A percentile compares a stretch with the other conserved stretches of the same genome.
Evolutionary conservation across 2,329 filamentous ascomycete species (phyloP).

Genomic region (Colletotrichum liaoningense): DNA sequence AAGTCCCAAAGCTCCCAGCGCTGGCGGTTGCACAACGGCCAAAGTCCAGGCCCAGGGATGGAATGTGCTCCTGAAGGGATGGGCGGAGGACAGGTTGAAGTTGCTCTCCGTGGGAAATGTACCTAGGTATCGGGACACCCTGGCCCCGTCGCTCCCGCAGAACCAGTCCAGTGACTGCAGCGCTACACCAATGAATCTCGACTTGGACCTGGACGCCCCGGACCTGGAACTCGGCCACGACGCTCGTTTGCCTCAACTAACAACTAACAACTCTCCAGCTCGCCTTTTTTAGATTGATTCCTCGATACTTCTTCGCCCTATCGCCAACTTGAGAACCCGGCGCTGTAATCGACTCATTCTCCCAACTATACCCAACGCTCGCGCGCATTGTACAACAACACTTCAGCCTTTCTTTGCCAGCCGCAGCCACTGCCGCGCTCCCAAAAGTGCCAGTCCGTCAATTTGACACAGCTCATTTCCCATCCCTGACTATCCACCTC

Average conservation of each 20-base stretch:
- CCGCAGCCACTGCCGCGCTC: not conserved
- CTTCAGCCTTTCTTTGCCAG: not conserved
- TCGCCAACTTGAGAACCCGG: not conserved
- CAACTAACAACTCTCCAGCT: not conserved
- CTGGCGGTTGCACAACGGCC: not conserved
- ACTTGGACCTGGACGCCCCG: not conserved
- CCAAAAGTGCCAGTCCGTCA: not conserved
- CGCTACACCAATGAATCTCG: not conserved
- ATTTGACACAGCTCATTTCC: slow-evolving; percentile 11
- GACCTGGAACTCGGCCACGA: not conserved
- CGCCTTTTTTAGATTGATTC: not conserved
- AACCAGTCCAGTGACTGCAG: not conserved
- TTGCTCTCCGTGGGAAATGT: not conserved
- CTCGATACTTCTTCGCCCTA: not conserved
- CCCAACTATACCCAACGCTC: not conserved
- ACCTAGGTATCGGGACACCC: slow-evolving; percentile 29
- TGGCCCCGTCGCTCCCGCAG: slow-evolving; percentile 26
- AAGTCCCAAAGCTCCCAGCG: not conserved
- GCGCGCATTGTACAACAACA: slow-evolving; percentile 13
- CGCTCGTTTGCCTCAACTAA: not conserved
- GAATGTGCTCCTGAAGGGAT: slow-evolving; percentile 6
- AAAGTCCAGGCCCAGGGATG: slow-evolving; percentile 1
- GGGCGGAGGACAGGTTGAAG: slow-evolving; percentile 20
- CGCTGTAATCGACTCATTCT: not conserved
- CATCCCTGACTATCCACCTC: slow-evolving; percentile 3